phyloP scores from a whole-genome alignment of 2,329 filamentous ascomycete species.

The Stagonosporopsis vannaccii region DNA sequence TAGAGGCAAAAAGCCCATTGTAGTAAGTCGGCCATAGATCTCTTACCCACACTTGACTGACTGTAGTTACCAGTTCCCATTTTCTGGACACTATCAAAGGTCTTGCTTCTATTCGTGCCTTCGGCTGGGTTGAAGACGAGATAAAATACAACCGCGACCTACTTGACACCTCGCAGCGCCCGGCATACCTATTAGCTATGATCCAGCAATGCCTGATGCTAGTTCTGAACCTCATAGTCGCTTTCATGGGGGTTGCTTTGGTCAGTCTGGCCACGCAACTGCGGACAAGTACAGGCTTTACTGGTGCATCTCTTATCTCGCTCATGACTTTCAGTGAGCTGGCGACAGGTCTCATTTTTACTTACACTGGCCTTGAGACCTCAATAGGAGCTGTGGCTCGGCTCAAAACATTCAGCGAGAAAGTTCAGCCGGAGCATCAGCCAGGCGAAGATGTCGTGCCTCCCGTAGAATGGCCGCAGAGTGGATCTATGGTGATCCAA shows the following conservation, averaged over 20 bases:
- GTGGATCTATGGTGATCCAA: not conserved
- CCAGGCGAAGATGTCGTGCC: slow-evolving; percentile 18
- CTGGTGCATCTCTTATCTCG: slow-evolving; percentile 19
- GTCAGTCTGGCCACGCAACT: slow-evolving; percentile 33
- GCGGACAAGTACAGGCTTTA: slow-evolving; percentile 17
- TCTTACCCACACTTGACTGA: not conserved
- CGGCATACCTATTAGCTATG: slow-evolving; percentile 49
- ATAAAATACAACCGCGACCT: slow-evolving; percentile 9
- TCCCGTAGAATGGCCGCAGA: slow-evolving; percentile 19
- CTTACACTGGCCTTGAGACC: slow-evolving; percentile 15
- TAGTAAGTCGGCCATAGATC: slow-evolving; percentile 35
- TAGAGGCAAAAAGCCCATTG: slow-evolving; percentile 57
- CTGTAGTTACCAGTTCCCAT: slow-evolving; percentile 39
- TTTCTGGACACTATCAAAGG: slow-evolving; percentile 58
- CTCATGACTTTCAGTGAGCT: slow-evolving; percentile 15
- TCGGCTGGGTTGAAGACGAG: slow-evolving; percentile 49
- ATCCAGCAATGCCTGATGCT: slow-evolving; percentile 48
- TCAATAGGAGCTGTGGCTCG: slow-evolving; percentile 24
- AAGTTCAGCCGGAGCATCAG: slow-evolving; percentile 18
- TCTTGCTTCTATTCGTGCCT: slow-evolving; percentile 57
- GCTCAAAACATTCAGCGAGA: slow-evolving; percentile 22
- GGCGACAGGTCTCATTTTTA: not conserved
- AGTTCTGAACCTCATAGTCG: slow-evolving; percentile 40
- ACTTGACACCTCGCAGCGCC: slow-evolving; percentile 48
- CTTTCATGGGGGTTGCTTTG: slow-evolving; percentile 42